A percentile compares a stretch with the other conserved stretches of the same genome.
Evolutionary conservation across 306 rosid genomes (phyloP).

Genomic region (Herpetospermum pedunculosum): DNA sequence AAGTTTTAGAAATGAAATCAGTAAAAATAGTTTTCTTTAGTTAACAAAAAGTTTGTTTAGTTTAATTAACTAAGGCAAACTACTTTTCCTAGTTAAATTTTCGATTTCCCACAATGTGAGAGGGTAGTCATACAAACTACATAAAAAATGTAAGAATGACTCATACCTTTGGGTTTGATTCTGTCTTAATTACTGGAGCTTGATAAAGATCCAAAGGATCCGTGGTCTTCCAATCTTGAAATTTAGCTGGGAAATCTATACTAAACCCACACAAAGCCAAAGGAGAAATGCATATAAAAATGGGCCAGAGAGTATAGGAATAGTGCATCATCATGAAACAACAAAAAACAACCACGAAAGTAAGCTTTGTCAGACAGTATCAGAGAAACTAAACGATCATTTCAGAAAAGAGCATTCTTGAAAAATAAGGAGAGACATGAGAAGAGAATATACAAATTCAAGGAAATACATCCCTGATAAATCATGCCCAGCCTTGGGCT

Average conservation of each 20-base stretch:
- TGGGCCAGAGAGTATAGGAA: conserved; percentile 14
- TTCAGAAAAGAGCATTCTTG: not conserved
- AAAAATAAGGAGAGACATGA: not conserved
- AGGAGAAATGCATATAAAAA: conserved; percentile 13
- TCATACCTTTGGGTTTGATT: conserved; percentile 84
- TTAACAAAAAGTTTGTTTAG: not conserved
- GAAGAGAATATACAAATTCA: not conserved
- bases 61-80: not conserved
- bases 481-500: not conserved
- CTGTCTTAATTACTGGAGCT: conserved; percentile 58
- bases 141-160: not conserved
- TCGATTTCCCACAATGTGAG: not conserved
- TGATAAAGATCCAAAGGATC: conserved; percentile 82
- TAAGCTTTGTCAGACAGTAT: not conserved
- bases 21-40: not conserved
- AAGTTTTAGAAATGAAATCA: not conserved
- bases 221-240: conserved; percentile 76
- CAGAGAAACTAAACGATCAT: not conserved
- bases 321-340: conserved; percentile 4
- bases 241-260: conserved; percentile 74
- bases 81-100: not conserved
- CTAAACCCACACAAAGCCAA: conserved; percentile 44
- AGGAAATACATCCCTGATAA: not conserved
- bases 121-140: not conserved
- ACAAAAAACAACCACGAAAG: not conserved